Conservation (phyloP, 371 early-diverging fungal species). For the Mortierella polycephala region DNA sequence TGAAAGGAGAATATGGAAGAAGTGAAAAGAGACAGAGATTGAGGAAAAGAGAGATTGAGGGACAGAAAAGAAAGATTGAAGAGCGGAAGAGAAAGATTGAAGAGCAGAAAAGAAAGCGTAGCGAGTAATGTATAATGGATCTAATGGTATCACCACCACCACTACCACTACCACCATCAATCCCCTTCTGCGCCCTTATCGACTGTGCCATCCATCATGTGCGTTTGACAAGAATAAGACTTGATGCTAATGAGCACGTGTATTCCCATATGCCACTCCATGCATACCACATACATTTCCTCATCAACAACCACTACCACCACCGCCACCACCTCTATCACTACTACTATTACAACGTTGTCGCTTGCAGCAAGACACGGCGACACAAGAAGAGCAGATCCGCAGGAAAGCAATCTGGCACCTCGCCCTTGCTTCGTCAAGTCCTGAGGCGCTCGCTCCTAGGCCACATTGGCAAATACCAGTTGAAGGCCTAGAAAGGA, state of each 20-base stretch:
- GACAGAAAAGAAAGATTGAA: background rate
- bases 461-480: slow-evolving; percentile 52
- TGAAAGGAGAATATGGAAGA: background rate
- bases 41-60: slow-evolving; percentile 3
- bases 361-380: slow-evolving; percentile 47
- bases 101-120: background rate
- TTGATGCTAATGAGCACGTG: background rate
- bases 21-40: background rate
- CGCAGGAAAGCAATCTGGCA: slow-evolving; percentile 55
- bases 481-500: slow-evolving; percentile 43
- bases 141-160: background rate
- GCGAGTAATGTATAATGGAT: background rate
- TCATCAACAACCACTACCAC: too few relatives aligned
- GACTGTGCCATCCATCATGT: too few relatives aligned
- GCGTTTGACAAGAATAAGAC: too few relatives aligned
- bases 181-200: too few relatives aligned
- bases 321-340: too few relatives aligned
- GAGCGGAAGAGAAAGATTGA: background rate
- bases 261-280: background rate
- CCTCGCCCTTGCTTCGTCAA: slow-evolving; percentile 54
- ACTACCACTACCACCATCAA: too few relatives aligned
- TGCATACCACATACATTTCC: too few relatives aligned
- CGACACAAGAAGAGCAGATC: slow-evolving; percentile 53
- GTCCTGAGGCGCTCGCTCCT: slow-evolving; percentile 53
- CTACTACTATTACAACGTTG: too few relatives aligned